Evolutionary conservation across 2,329 filamentous ascomycete genomes (phyloP).

Genomic region (Calonectria pseudoturangicola): DNA sequence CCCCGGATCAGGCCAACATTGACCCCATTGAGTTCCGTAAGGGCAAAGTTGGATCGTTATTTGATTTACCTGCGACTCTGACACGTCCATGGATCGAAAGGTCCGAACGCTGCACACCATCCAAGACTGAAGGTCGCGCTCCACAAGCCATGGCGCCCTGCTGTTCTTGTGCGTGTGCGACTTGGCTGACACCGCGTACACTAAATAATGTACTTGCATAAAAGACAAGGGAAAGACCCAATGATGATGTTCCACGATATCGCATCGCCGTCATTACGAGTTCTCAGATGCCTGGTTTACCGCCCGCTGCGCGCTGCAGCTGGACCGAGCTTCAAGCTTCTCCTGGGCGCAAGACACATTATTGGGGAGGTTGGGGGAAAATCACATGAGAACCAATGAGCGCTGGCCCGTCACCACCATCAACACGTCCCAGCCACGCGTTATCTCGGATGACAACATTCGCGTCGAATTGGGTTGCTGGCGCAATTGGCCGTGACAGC

Average conservation of each 20-base stretch:
- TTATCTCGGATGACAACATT: slow-evolving; percentile 39
- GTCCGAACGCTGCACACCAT: slow-evolving; percentile 46
- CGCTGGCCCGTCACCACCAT: slow-evolving; percentile 30
- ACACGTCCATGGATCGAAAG: slow-evolving; percentile 40
- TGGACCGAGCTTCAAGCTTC: slow-evolving; percentile 45
- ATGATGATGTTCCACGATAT: slow-evolving; percentile 59
- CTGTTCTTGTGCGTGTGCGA: slow-evolving; percentile 42
- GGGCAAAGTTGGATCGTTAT: slow-evolving; percentile 10
- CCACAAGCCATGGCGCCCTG: slow-evolving; percentile 40
- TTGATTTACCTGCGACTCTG: slow-evolving; percentile 35
- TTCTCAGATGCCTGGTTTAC: slow-evolving; percentile 50
- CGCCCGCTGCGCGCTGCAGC: slow-evolving; percentile 47
- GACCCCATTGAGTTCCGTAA: slow-evolving; percentile 23
- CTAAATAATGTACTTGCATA: slow-evolving; percentile 55
- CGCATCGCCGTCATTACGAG: slow-evolving; percentile 50
- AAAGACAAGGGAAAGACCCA: slow-evolving; percentile 48
- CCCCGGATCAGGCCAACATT: slow-evolving; percentile 25
- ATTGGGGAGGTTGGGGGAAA: slow-evolving; percentile 50
- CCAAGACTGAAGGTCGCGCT: slow-evolving; percentile 33
- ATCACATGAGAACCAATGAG: slow-evolving; percentile 48
- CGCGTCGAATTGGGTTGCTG: slow-evolving; percentile 28
- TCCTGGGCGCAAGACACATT: slow-evolving; percentile 37
- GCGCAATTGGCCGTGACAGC: slow-evolving; percentile 24
- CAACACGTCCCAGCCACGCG: slow-evolving; percentile 41
- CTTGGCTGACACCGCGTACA: slow-evolving; percentile 47